A percentile compares a stretch with the other conserved stretches of the same genome.
Conservation (phyloP, 768 basidiomycete genomes). For the Austroboletus eburneus region DNA sequence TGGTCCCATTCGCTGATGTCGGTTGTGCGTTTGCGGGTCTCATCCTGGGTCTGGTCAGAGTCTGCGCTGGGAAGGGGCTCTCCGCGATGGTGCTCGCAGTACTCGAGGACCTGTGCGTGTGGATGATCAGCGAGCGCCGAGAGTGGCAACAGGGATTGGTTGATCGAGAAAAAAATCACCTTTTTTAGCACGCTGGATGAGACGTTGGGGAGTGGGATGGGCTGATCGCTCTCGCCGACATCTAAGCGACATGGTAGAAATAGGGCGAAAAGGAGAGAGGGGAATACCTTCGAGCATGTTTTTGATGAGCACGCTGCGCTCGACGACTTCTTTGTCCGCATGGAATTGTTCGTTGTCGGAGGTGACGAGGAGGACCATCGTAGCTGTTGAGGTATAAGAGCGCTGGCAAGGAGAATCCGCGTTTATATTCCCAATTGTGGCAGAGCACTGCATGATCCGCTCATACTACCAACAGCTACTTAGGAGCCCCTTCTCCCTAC, state of each 20-base stretch:
- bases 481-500: conserved; percentile 47
- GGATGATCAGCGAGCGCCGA: conserved; percentile 3
- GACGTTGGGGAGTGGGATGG: conserved; percentile 93
- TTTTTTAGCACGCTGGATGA: conserved; percentile 91
- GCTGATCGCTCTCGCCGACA: conserved; percentile 90
- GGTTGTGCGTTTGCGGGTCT: conserved; percentile 95
- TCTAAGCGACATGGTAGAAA: conserved; percentile 43
- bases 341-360: conserved; percentile 95
- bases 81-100: conserved; percentile 97
- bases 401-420: neutral
- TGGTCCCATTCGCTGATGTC: conserved; percentile 99
- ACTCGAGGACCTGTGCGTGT: conserved; percentile 81
- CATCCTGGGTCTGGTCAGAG: conserved; percentile 78
- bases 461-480: conserved; percentile 38
- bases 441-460: conserved; percentile 29
- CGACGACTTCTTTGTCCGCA: conserved; percentile 91
- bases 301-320: conserved; percentile 95
- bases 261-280: neutral
- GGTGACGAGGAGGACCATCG: conserved; percentile 83
- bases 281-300: conserved; percentile 95
- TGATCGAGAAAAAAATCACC: conserved; percentile 38
- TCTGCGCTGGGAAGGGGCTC: conserved; percentile 92
- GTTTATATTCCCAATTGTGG: conserved; percentile 14
- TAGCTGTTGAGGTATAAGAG: neutral
- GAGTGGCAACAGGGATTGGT: neutral